Evolutionary conservation across 352 stramenopile genomes (phyloP).

Genomic region (Phytophthora fragariae): DNA sequence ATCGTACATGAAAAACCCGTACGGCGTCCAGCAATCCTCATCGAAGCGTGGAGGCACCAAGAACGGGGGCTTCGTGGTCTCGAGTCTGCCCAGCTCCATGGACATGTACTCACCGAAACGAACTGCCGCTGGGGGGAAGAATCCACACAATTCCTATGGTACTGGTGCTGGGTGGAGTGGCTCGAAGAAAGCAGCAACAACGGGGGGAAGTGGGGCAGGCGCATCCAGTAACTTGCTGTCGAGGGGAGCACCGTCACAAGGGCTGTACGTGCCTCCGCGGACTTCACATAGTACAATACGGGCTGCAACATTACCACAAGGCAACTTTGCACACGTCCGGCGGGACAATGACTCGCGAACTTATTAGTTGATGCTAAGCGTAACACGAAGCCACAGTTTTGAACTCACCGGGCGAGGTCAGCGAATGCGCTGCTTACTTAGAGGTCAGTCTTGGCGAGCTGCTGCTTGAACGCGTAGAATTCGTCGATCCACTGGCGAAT

Average conservation of each 20-base stretch:
- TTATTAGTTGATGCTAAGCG: slow-evolving; percentile 36
- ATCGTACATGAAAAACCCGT: slow-evolving; percentile 60
- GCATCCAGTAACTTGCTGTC: slow-evolving; percentile 23
- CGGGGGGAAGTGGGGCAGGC: neutral
- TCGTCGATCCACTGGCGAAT: slow-evolving; percentile 62
- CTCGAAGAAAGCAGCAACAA: slow-evolving; percentile 29
- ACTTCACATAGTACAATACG: slow-evolving; percentile 56
- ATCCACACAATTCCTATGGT: slow-evolving; percentile 19
- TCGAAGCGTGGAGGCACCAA: slow-evolving; percentile 40
- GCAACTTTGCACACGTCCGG: slow-evolving; percentile 28
- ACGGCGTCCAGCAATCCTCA: slow-evolving; percentile 30
- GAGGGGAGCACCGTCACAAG: slow-evolving; percentile 32
- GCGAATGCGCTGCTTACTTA: neutral
- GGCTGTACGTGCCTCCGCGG: slow-evolving; percentile 45
- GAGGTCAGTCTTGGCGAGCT: slow-evolving; percentile 10
- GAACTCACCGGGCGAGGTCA: slow-evolving; percentile 7
- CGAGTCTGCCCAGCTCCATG: slow-evolving; percentile 50
- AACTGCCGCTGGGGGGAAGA: slow-evolving; percentile 28
- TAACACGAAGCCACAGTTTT: slow-evolving; percentile 38
- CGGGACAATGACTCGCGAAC: slow-evolving; percentile 36
- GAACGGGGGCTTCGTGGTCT: slow-evolving; percentile 6
- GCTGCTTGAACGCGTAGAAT: slow-evolving; percentile 50
- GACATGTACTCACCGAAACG: slow-evolving; percentile 69
- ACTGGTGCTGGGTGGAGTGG: slow-evolving; percentile 28
- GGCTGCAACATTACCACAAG: slow-evolving; percentile 28